These are phyloP conservation scores for Knufia fluminis DNA, from an alignment of 2,329 filamentous ascomycete species.

Conservation along the genomic window DNA sequence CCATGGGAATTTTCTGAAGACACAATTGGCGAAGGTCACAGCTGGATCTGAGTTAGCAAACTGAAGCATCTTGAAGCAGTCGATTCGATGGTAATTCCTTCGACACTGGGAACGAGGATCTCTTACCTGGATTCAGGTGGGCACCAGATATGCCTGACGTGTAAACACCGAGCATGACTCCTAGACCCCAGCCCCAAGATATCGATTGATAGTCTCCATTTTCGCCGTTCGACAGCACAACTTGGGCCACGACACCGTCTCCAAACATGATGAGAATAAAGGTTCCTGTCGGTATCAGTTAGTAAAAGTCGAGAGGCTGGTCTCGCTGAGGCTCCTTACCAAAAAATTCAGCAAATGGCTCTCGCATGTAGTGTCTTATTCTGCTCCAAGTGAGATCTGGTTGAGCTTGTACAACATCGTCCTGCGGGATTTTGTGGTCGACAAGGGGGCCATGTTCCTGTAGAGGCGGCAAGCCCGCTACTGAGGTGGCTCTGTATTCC, in stretches of 20 bases:
- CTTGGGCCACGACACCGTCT: slow-evolving; percentile 62
- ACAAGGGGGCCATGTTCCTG: slow-evolving; percentile 28
- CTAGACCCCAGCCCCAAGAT: slow-evolving; percentile 38
- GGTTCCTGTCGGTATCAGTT: slow-evolving; percentile 38
- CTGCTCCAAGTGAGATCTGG: slow-evolving; percentile 43
- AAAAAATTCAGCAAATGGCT: slow-evolving; percentile 59
- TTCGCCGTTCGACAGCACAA: slow-evolving; percentile 44
- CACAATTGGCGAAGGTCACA: slow-evolving; percentile 54
- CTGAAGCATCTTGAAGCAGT: too few species aligned
- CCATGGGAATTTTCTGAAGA: slow-evolving; percentile 43
- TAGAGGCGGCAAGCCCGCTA: slow-evolving; percentile 13
- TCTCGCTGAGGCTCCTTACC: slow-evolving; percentile 25
- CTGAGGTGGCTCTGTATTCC: slow-evolving; percentile 16
- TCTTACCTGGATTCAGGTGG: slow-evolving; percentile 30
- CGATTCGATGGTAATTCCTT: too few species aligned
- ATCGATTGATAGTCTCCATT: slow-evolving; percentile 45
- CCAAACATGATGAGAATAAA: slow-evolving; percentile 62
- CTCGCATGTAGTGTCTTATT: slow-evolving; percentile 43
- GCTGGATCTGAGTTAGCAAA: slow-evolving; percentile 50
- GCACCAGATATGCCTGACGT: slow-evolving; percentile 51
- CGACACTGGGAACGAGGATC: too few species aligned
- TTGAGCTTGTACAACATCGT: slow-evolving; percentile 20
- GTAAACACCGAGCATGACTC: slow-evolving; percentile 40
- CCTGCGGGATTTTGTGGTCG: slow-evolving; percentile 28
- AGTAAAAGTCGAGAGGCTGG: slow-evolving; percentile 43